Base-by-base conservation (phyloP, 345 rosid species). In the Citrus australasica region DNA sequence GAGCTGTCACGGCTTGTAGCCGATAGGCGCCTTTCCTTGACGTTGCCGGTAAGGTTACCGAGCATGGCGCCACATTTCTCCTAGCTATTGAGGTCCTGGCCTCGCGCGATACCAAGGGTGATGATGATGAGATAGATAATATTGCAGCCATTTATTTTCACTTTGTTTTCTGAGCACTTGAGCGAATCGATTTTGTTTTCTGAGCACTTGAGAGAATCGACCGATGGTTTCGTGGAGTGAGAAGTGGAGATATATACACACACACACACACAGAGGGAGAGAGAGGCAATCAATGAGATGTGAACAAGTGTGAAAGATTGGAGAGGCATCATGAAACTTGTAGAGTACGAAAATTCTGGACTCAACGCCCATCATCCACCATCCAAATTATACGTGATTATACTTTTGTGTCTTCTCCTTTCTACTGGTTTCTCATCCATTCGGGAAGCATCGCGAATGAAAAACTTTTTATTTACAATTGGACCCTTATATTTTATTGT, bases 101-200 rank as follows among this genome's bases (percentile, higher is more conserved):
- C 53, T 74, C 79, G 76, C 71, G 70, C 3, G 72, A 69, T 2
- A 81, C 28, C 72, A 71, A 61, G 30, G 79, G 85, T 4, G 87
- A 78, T 25, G 77, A 73, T 27, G 88, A 78, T 53, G 86, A 53
- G 11, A 71, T 75, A 59, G 86, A 77, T 56, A 87, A 14, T 25
- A 86, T 77, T 6, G 89, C 81, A 77, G 90, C 86, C 92, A 89
- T 80, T 68, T 75, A 22, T 16, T 0, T 25, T 4, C 17, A 6
- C 5, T 1, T 22, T 28, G 42, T 38, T 38, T 38, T 9, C 42
- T 38, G 6, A 6, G 38, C 38, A 37, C 38, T 6, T 37, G 38
- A 6, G 27, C 27, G 0, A 25, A 25, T 25, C 27, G 1, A 25
- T 25, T 1, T 21, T 28, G 42, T 38, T 38, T 38, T 8, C 42